phyloP scores from a whole-genome alignment of 108 stramenopile genomes.

The Skeletonema grethae region DNA sequence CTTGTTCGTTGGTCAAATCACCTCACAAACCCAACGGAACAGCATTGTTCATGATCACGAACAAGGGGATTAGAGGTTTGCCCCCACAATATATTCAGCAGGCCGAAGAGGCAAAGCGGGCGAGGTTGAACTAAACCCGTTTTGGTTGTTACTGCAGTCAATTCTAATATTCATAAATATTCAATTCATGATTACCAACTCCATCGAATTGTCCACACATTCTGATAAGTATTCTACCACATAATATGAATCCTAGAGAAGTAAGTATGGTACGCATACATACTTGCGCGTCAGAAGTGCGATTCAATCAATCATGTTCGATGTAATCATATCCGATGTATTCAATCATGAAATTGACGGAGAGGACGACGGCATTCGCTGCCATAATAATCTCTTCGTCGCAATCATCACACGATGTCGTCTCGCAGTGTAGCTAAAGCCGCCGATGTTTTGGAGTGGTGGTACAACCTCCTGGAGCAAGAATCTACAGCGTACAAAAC shows the following conservation, averaged over 20 bases:
- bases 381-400: background rate
- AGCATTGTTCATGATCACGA: slow-evolving; percentile 59
- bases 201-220: no score
- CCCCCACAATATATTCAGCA: slow-evolving; percentile 2
- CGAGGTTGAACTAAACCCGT: background rate
- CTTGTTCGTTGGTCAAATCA: slow-evolving; percentile 73
- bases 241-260: no score
- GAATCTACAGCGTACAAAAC: background rate
- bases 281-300: background rate
- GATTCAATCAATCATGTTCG: background rate
- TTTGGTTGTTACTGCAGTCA: background rate
- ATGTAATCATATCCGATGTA: background rate
- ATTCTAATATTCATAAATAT: background rate
- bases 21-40: slow-evolving; percentile 64
- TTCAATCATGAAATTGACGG: no score
- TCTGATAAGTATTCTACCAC: no score
- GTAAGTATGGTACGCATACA: no score
- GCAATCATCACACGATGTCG: background rate
- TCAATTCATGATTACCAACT: background rate
- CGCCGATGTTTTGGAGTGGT: background rate
- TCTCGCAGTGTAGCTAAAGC: background rate
- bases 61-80: slow-evolving; percentile 64
- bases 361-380: background rate
- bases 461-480: slow-evolving; percentile 3
- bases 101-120: background rate